These are phyloP conservation scores for Penicillium canescens DNA, from an alignment of 495 filamentous ascomycete species.

Conservation along the genomic window DNA sequence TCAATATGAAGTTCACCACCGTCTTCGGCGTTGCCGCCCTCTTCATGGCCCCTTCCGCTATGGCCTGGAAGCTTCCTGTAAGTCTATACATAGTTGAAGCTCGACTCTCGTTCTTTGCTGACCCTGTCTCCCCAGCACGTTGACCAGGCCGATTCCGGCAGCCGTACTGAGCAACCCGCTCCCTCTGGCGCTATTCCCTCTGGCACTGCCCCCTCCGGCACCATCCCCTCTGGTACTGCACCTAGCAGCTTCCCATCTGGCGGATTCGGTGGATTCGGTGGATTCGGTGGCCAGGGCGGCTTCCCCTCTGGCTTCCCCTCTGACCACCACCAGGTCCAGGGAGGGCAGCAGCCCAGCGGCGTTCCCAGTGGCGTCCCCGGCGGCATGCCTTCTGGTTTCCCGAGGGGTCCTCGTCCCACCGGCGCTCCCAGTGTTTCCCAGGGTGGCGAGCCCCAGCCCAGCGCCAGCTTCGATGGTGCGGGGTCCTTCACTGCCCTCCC, in stretches of 20 bases:
- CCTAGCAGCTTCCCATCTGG: constrained; percentile 3
- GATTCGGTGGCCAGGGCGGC: neutral
- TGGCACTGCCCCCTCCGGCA: constrained; percentile 3
- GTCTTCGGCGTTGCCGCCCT: constrained; percentile 29
- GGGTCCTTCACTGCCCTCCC: constrained; percentile 3
- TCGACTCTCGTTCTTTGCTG: neutral
- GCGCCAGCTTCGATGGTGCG: constrained; percentile 1
- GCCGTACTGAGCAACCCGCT: constrained; percentile 9
- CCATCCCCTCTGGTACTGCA: constrained; percentile 2
- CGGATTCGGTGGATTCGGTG: constrained; percentile 1
- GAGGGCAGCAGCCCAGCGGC: neutral
- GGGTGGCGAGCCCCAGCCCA: neutral
- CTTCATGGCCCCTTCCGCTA: constrained; percentile 23
- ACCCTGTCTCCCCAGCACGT: neutral
- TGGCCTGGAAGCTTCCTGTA: constrained; percentile 19
- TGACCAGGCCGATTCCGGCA: constrained; percentile 6
- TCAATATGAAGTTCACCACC: constrained; percentile 37
- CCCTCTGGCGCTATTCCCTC: constrained; percentile 12
- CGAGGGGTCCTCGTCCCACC: constrained; percentile 4
- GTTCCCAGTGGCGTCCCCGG: neutral
- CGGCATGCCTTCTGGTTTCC: constrained; percentile 2
- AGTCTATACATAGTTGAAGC: neutral
- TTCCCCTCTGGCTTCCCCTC: constrained; percentile 6
- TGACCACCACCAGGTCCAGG: constrained; percentile 10
- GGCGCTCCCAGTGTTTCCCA: constrained; percentile 5